A percentile compares a stretch with the other conserved stretches of the same genome.
Evolutionary conservation across 2,329 filamentous ascomycete species (phyloP).

Genomic region (Botrytis deweyae): DNA sequence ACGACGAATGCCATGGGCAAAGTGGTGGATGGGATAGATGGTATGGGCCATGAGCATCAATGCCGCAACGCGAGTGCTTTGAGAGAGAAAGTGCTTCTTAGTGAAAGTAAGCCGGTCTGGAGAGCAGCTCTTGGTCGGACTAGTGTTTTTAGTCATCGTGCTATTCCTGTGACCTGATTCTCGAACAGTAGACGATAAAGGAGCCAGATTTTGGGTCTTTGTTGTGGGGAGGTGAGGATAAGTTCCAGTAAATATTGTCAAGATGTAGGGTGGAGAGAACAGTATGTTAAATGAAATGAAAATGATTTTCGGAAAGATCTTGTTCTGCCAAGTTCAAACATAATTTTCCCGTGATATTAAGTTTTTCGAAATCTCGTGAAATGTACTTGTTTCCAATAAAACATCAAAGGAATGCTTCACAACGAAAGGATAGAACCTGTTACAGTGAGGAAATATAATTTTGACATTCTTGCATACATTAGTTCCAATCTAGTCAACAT

Average conservation of each 20-base stretch:
- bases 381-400: neutral
- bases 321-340: neutral
- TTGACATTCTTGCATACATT: no score
- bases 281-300: neutral
- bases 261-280: no score
- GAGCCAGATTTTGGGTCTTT: neutral
- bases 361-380: neutral
- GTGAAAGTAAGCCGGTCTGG: neutral
- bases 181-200: neutral
- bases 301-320: neutral
- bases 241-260: neutral
- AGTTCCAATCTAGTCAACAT: neutral
- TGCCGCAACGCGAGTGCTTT: neutral
- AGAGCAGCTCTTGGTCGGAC: conserved; percentile 7
- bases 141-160: conserved; percentile 1
- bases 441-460: no score
- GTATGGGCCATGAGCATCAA: neutral
- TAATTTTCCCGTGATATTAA: neutral
- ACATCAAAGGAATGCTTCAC: neutral
- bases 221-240: neutral
- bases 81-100: conserved; percentile 1
- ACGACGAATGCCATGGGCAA: neutral
- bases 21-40: conserved; percentile 1
- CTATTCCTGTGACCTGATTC: neutral
- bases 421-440: neutral